Evolutionary conservation across 2,329 filamentous ascomycete species (phyloP), one percentile per base, ranked within the genome.

Genomic region (Incumbomyces delicatus): DNA sequence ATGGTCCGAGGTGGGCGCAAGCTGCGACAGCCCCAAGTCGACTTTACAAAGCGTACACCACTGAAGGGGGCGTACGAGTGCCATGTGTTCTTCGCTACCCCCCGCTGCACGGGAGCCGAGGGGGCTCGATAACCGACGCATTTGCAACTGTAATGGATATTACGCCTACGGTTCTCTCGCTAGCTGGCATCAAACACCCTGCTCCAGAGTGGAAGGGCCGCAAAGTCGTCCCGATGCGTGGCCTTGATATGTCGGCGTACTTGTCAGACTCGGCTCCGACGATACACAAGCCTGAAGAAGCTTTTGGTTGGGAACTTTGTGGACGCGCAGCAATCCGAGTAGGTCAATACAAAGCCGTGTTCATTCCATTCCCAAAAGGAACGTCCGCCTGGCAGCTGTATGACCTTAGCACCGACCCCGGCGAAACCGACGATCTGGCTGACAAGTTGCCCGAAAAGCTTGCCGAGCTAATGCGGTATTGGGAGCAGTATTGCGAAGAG

Each of bases 381-480:
- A 68, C 69, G 0, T 75, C 76, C 55, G 67, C 68, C 20, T 80
- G 76, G 75, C 72, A 79, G 60, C 60, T 80, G 33, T 79, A 77
- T 55, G 70, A 78, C 54, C 62, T 79, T 2, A 59, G 57, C 5
- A 61, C 62, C 1, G 76, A 80, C 50, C 71, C 71, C 0, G 74
- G 74, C 3, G 73, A 80, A 58, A 63, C 70, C 0, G 59, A 70
- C 41, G 70, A 75, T 54, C 53, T 74, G 22, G 60, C 64, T 0
- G 65, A 67, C 16, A 29, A 56, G 17, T 57, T 70, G 17, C 66
- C 67, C 0, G 70, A 73, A 40, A 62, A 66, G 4, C 49, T 79
- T 34, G 55, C 69, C 48, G 63, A 70, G 48, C 61, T 79, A 56
- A 58, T 78, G 5, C 68, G 70, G 54, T 63, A 73, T 16, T 80